Evolutionary conservation across 495 filamentous ascomycete genomes (phyloP), one percentile per base, ranked within the genome.

Genomic region (Penicillium malachiteum): DNA sequence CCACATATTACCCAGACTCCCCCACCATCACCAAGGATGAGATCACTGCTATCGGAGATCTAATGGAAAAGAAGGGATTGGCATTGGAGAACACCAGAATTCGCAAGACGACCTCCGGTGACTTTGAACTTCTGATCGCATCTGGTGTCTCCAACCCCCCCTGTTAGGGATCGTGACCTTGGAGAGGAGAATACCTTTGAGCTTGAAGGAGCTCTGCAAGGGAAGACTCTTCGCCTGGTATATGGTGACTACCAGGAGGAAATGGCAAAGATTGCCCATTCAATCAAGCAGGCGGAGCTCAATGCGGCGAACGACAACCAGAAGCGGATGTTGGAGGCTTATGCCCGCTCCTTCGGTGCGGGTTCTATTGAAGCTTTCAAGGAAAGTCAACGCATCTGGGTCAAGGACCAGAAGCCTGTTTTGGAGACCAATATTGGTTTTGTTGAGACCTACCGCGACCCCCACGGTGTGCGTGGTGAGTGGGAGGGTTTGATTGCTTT

Each of bases 371-470:
- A 89, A 48, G 88, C 90, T 31, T 96, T 92, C 79, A 96, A 95
- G 76, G 88, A 96, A 62, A 86, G 84, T 59, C 94, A 98, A 69
- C 80, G 91, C 47, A 84, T 85, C 59, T 98, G 94, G 94, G 92
- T 98, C 42, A 84, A 88, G 48, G 92, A 98, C 59, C 89, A 92
- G 55, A 87, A 90, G 13, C 94, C 94, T 7, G 85, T 82, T 69
- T 85, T 98, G 14, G 94, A 97, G 70, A 88, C 81, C 14, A 93
- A 97, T 68, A 84, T 97, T 52, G 94, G 94, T 1, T 98, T 97
- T 64, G 87, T 98, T 39, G 94, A 98, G 74, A 96, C 92, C 0
- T 98, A 97, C 66, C 83, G 94, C 48, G 94, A 98, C 67, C 94
- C 94, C 1, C 88, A 91, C 50, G 93, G 94, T 44, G 84, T 96